A percentile compares a stretch with the other conserved stretches of the same genome.
These are phyloP conservation scores for Biscogniauxia sp. DNA, from an alignment of 2,329 filamentous ascomycete genomes.

Conservation along the genomic window DNA sequence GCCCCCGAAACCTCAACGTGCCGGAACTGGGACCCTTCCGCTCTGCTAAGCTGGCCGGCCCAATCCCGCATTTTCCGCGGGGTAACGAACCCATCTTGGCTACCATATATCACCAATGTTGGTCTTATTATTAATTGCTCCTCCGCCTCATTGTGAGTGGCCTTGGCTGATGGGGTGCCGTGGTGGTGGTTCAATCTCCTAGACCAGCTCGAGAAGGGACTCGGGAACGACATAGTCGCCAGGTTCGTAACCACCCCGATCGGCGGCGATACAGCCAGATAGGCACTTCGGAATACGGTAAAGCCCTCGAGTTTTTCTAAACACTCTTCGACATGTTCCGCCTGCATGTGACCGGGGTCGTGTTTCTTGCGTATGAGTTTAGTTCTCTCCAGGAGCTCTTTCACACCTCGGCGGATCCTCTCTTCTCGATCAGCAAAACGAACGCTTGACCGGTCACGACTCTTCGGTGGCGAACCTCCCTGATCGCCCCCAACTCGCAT, in stretches of 20 bases:
- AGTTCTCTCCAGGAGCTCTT: slow-evolving; percentile 45
- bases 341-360: slow-evolving; percentile 22
- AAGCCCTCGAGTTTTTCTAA: slow-evolving; percentile 35
- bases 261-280: slow-evolving; percentile 68
- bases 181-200: slow-evolving; percentile 16
- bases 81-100: slow-evolving; percentile 71
- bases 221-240: slow-evolving; percentile 57
- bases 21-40: slow-evolving; percentile 44
- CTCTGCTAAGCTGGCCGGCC: slow-evolving; percentile 51
- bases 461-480: slow-evolving; percentile 36
- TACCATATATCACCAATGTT: slow-evolving; percentile 72
- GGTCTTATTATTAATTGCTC: slow-evolving; percentile 55
- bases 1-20: slow-evolving; percentile 49
- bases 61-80: slow-evolving; percentile 64
- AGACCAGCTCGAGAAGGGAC: slow-evolving; percentile 26
- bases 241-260: slow-evolving; percentile 59
- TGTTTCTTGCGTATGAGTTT: slow-evolving; percentile 28
- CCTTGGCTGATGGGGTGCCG: slow-evolving; percentile 3
- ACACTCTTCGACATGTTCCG: slow-evolving; percentile 13
- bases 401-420: slow-evolving; percentile 44
- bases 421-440: slow-evolving; percentile 48
- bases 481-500: slow-evolving; percentile 53
- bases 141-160: slow-evolving; percentile 3
- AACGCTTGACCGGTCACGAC: slow-evolving; percentile 36
- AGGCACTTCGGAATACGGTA: slow-evolving; percentile 43